Conservation (phyloP, 768 basidiomycete species). For the Podaxis carcinomalis region DNA sequence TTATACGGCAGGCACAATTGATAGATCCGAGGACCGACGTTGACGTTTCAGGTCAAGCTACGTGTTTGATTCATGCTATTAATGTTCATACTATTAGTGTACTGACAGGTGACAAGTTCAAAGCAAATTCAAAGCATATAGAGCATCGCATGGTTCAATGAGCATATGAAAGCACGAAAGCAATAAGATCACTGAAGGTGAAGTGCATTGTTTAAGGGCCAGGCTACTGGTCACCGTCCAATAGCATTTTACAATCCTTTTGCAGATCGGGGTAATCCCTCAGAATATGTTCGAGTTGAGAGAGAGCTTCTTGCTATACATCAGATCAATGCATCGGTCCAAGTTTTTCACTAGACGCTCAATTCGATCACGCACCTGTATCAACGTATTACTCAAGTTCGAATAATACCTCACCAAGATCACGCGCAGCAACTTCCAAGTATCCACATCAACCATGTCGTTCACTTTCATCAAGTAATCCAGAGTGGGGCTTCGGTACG, state of each 20-base stretch:
- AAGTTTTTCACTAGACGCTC: not conserved
- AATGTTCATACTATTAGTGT: not conserved
- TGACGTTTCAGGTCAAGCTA: not conserved
- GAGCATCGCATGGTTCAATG: not conserved
- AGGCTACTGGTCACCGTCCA: not conserved
- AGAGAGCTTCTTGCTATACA: not conserved
- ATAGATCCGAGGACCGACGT: not conserved
- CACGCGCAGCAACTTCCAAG: not conserved
- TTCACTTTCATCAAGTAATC: not conserved
- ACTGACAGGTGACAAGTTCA: not conserved
- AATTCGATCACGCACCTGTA: not conserved
- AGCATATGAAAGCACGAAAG: not conserved
- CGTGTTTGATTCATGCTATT: not conserved
- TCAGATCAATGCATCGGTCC: not conserved
- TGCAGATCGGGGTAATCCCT: not conserved
- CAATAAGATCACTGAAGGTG: not conserved
- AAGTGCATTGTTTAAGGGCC: not conserved
- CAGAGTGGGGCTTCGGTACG: not conserved
- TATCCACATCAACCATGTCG: not conserved
- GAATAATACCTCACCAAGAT: constrained; percentile 2
- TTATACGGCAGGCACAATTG: not conserved
- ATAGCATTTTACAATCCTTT: not conserved
- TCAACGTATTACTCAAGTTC: not conserved
- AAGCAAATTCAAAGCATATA: not conserved
- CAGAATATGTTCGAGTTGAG: not conserved